Percentiles rank a stretch among this genome's conserved stretches.
These are phyloP conservation scores for Acacia crassicarpa DNA, from an alignment of 306 rosid species.

Conservation along the genomic window DNA sequence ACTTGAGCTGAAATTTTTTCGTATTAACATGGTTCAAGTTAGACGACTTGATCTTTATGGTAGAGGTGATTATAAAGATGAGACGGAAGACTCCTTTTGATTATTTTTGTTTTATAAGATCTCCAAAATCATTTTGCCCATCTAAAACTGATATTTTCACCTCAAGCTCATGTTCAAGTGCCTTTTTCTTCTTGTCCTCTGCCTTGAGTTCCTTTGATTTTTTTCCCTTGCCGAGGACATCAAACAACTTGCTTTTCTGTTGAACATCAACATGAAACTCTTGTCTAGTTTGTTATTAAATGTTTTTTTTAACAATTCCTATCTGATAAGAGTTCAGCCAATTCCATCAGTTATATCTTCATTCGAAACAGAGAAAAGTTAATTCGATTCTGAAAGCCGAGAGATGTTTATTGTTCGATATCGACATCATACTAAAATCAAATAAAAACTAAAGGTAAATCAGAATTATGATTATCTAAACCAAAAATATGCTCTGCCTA, in stretches of 20 bases:
- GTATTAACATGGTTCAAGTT: background rate
- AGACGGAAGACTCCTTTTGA: too few relatives aligned
- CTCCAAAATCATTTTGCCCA: too few relatives aligned
- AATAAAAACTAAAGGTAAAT: background rate
- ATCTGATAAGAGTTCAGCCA: background rate
- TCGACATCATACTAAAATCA: background rate
- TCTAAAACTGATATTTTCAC: too few relatives aligned
- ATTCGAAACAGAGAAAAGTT: background rate
- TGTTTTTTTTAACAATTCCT: background rate
- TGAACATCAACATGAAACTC: background rate
- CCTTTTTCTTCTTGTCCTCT: background rate
- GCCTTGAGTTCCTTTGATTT: background rate
- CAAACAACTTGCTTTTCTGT: background rate
- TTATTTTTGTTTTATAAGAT: too few relatives aligned
- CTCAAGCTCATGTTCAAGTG: background rate
- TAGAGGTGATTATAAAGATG: background rate
- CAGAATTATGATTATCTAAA: background rate
- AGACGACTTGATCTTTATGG: background rate
- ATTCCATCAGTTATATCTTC: background rate
- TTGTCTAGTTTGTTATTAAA: background rate
- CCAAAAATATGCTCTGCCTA: background rate
- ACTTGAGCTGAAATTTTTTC: too few relatives aligned
- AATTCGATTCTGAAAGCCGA: background rate
- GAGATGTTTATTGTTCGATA: background rate
- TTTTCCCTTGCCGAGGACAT: background rate